Evolutionary conservation across 2,329 filamentous ascomycete genomes (phyloP).

Genomic region (Nemania bipapillata): DNA sequence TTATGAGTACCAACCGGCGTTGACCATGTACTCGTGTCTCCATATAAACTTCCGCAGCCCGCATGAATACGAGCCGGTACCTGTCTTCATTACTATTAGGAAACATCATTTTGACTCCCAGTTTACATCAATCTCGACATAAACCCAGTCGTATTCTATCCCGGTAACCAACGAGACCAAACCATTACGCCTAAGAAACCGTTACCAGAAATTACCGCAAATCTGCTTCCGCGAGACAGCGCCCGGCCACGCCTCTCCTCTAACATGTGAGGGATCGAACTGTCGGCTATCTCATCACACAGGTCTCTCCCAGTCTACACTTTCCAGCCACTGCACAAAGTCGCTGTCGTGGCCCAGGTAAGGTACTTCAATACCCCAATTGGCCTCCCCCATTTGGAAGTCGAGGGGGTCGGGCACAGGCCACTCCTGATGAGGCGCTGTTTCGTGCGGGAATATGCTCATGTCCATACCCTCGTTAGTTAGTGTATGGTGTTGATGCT

Average conservation of each 20-base stretch:
- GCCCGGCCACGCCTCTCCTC: not conserved
- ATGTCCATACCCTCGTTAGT: slow-evolving; percentile 35
- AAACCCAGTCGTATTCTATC: not conserved
- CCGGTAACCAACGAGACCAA: not conserved
- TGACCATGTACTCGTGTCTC: not conserved
- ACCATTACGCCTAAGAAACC: not conserved
- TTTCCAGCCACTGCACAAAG: slow-evolving; percentile 53
- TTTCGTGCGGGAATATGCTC: slow-evolving; percentile 31
- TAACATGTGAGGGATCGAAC: not conserved
- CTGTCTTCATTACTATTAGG: slow-evolving; percentile 21
- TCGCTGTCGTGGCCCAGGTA: slow-evolving; percentile 50
- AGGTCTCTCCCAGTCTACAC: slow-evolving; percentile 50
- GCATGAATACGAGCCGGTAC: not conserved
- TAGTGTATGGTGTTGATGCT: slow-evolving; percentile 32
- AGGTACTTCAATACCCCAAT: slow-evolving; percentile 47
- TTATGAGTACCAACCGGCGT: not conserved
- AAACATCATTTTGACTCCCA: not conserved
- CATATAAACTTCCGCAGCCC: not conserved
- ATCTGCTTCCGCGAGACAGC: not conserved
- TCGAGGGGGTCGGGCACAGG: slow-evolving; percentile 41
- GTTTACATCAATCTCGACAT: not conserved
- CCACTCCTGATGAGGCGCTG: slow-evolving; percentile 38
- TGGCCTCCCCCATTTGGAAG: slow-evolving; percentile 43
- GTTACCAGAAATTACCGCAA: not conserved
- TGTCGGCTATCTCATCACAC: slow-evolving; percentile 16